A percentile compares a stretch with the other conserved stretches of the same genome.
phyloP scores from a whole-genome alignment of 768 basidiomycete genomes.

The Naganishia kalamii region DNA sequence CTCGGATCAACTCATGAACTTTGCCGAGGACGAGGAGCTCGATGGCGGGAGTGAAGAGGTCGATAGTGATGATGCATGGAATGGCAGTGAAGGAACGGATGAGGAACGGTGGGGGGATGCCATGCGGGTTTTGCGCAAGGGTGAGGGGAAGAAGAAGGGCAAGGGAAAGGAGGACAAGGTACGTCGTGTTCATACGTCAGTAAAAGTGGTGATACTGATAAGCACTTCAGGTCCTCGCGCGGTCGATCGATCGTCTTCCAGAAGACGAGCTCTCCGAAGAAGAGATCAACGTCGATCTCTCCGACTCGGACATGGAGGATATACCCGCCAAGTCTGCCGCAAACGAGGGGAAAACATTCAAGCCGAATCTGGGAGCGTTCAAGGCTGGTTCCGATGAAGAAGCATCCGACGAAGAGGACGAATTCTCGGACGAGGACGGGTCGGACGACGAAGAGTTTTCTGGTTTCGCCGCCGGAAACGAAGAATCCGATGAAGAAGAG shows the following conservation, averaged over 20 bases:
- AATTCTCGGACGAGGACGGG: constrained; percentile 47
- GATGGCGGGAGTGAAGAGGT: constrained; percentile 38
- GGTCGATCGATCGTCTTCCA: not conserved
- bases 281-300: constrained; percentile 1
- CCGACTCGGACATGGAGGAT: constrained; percentile 7
- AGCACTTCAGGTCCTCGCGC: constrained; percentile 2
- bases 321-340: not conserved
- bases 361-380: constrained; percentile 27
- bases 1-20: constrained; percentile 33
- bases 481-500: constrained; percentile 43
- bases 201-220: not conserved
- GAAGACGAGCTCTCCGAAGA: not conserved
- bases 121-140: constrained; percentile 38
- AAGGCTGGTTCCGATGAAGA: not conserved
- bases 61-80: constrained; percentile 48
- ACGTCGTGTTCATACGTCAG: not conserved
- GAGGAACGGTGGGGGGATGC: constrained; percentile 46
- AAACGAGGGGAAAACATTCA: constrained; percentile 31
- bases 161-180: constrained; percentile 13
- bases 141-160: constrained; percentile 8
- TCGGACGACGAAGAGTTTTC: constrained; percentile 44
- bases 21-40: constrained; percentile 37
- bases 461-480: constrained; percentile 48
- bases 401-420: not conserved
- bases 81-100: constrained; percentile 44